Conservation (phyloP, 2,329 filamentous ascomycete genomes). For the Stagonosporopsis rhizophila region DNA sequence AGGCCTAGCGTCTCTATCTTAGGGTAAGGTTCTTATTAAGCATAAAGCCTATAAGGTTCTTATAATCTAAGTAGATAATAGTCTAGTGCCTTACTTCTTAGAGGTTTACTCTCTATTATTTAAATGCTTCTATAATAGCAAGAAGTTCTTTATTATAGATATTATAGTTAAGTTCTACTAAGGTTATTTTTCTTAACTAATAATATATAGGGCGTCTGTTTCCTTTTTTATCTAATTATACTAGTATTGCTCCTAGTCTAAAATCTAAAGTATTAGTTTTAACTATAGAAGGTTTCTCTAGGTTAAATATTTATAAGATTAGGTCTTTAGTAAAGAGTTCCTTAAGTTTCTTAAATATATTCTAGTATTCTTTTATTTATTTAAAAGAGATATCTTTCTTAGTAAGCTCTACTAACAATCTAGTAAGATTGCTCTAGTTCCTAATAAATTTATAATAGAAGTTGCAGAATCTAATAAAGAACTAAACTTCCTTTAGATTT, state of each 20-base stretch:
- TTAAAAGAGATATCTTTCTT: not conserved
- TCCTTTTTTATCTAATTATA: not conserved
- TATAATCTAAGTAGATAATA: slow-evolving; percentile 9
- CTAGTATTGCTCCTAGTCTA: not conserved
- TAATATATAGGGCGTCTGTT: not conserved
- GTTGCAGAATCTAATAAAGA: slow-evolving; percentile 5
- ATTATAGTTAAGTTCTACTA: not conserved
- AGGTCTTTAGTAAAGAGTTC: not conserved
- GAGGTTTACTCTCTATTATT: slow-evolving; percentile 10
- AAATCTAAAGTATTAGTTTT: not conserved
- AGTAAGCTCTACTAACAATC: not conserved
- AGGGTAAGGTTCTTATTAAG: not conserved
- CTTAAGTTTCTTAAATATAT: not conserved
- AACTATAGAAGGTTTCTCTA: not conserved
- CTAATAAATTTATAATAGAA: slow-evolving; percentile 6
- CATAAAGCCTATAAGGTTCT: slow-evolving; percentile 14
- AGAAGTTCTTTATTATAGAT: slow-evolving; percentile 1
- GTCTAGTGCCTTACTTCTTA: slow-evolving; percentile 4
- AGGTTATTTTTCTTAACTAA: not conserved
- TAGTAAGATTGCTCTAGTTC: not conserved
- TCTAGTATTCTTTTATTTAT: not conserved
- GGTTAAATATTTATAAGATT: not conserved
- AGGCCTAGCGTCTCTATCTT: not conserved
- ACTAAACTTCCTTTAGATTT: not conserved
- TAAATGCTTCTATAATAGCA: not conserved